A percentile compares a stretch with the other conserved stretches of the same genome.
Conservation (phyloP, 345 rosid species). For the Linum lewisii region DNA sequence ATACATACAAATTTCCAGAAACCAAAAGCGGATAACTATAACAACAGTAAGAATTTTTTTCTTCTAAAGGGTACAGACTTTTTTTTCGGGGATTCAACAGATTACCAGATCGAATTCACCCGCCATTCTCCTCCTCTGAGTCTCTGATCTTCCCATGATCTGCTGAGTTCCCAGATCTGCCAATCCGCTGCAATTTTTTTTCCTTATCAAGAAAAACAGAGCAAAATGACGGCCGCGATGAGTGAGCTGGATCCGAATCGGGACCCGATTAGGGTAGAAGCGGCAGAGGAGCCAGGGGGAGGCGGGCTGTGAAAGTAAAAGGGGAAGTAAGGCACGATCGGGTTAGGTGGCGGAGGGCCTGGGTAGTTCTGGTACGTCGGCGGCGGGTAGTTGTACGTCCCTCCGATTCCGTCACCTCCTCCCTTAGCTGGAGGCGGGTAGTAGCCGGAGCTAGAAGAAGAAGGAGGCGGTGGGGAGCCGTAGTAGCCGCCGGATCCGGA, state of each 20-base stretch:
- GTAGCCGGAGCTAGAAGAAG: slow-evolving; percentile 26
- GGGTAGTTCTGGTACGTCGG: slow-evolving; percentile 36
- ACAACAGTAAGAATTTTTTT: too few relatives aligned
- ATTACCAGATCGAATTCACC: neutral
- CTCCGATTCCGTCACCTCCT: slow-evolving; percentile 27
- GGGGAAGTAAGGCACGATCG: slow-evolving; percentile 97
- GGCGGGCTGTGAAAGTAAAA: slow-evolving; percentile 72
- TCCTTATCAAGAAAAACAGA: slow-evolving; percentile 20
- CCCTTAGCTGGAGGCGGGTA: slow-evolving; percentile 24
- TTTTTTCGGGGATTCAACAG: neutral
- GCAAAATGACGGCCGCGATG: slow-evolving; percentile 13
- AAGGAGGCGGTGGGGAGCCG: slow-evolving; percentile 56
- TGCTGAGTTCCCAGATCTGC: slow-evolving; percentile 30
- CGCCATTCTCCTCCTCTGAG: neutral
- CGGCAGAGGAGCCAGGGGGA: slow-evolving; percentile 22
- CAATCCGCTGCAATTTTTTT: slow-evolving; percentile 24
- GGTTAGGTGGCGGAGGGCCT: slow-evolving; percentile 85
- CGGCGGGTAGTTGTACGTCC: slow-evolving; percentile 42
- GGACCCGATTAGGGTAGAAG: slow-evolving; percentile 3
- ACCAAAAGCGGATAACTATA: neutral
- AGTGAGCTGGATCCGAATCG: slow-evolving; percentile 7
- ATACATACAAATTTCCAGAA: neutral
- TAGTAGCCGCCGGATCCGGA: slow-evolving; percentile 26
- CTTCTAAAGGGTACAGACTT: neutral
- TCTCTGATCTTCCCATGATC: neutral